phyloP scores from a whole-genome alignment of 345 rosid genomes.

The Acer saccharum region DNA sequence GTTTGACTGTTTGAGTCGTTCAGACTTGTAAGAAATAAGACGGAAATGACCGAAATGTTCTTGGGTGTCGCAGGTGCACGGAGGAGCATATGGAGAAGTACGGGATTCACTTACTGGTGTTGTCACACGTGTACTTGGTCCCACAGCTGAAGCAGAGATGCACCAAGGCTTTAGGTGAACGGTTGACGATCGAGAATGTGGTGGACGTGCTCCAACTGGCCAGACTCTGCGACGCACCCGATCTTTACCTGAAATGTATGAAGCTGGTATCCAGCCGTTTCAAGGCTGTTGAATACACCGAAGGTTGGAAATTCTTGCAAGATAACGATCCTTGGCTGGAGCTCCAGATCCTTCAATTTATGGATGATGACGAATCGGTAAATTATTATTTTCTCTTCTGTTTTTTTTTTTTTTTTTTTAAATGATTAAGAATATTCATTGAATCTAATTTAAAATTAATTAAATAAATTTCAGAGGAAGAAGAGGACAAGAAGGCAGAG shows the following conservation, averaged over 20 bases:
- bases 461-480: conserved; percentile 46
- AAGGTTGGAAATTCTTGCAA: conserved; percentile 84
- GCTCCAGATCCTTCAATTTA: conserved; percentile 78
- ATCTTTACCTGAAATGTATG: conserved; percentile 66
- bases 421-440: too few species aligned
- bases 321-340: conserved; percentile 74
- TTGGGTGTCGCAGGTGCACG: conserved; percentile 40
- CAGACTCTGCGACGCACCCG: conserved; percentile 77
- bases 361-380: conserved; percentile 75
- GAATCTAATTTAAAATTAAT: too few species aligned
- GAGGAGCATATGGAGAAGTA: conserved; percentile 66
- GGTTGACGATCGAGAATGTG: conserved; percentile 64
- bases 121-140: conserved; percentile 77
- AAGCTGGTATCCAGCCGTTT: conserved; percentile 48
- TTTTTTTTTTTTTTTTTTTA: too few species aligned
- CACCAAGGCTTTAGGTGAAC: conserved; percentile 40
- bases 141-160: conserved; percentile 71
- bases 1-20: background rate
- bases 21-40: background rate
- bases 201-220: conserved; percentile 83
- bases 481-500: conserved; percentile 56
- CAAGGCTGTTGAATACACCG: conserved; percentile 60
- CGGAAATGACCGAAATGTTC: conserved; percentile 19
- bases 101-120: conserved; percentile 72
- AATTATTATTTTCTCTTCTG: background rate